Percentiles rank a stretch among this genome's conserved stretches.
Evolutionary conservation across 768 basidiomycete species (phyloP).

Genomic region (Hypsizygus marmoreus): DNA sequence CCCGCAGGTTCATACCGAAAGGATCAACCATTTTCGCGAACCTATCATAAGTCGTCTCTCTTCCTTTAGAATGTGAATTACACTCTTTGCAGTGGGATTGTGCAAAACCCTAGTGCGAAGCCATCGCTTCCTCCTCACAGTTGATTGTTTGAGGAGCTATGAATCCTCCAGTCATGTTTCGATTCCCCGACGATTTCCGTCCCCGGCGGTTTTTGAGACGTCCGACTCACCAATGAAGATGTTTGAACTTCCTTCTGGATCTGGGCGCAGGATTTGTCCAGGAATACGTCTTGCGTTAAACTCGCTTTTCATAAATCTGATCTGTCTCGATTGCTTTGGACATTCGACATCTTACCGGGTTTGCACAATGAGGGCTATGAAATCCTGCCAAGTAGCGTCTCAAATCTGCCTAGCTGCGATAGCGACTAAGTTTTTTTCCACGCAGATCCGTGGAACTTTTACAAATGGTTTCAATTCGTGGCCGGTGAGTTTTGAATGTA

Average conservation of each 20-base stretch:
- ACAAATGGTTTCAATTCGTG: constrained; percentile 38
- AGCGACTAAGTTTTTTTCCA: neutral
- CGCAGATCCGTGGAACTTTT: constrained; percentile 29
- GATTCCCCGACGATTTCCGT: constrained; percentile 31
- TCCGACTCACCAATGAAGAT: constrained; percentile 25
- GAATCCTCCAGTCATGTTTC: constrained; percentile 21
- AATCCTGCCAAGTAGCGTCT: constrained; percentile 12
- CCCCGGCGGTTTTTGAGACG: constrained; percentile 43
- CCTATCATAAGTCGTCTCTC: constrained; percentile 4
- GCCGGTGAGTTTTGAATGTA: constrained; percentile 34
- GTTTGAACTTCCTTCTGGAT: constrained; percentile 40
- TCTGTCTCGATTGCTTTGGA: constrained; percentile 36
- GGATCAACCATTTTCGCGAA: constrained; percentile 16
- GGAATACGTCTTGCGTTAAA: constrained; percentile 37
- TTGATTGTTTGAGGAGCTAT: neutral
- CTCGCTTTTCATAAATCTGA: constrained; percentile 34
- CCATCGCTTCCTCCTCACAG: neutral
- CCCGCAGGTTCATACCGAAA: constrained; percentile 10
- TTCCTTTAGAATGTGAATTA: neutral
- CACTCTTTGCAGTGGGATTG: constrained; percentile 6
- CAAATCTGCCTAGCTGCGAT: neutral
- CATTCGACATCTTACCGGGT: constrained; percentile 31
- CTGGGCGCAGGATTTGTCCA: constrained; percentile 41
- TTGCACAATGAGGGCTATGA: constrained; percentile 7
- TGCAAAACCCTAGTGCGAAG: constrained; percentile 14